Evolutionary conservation across 495 filamentous ascomycete genomes (phyloP).

Genomic region (Penicillium simplicissimum): DNA sequence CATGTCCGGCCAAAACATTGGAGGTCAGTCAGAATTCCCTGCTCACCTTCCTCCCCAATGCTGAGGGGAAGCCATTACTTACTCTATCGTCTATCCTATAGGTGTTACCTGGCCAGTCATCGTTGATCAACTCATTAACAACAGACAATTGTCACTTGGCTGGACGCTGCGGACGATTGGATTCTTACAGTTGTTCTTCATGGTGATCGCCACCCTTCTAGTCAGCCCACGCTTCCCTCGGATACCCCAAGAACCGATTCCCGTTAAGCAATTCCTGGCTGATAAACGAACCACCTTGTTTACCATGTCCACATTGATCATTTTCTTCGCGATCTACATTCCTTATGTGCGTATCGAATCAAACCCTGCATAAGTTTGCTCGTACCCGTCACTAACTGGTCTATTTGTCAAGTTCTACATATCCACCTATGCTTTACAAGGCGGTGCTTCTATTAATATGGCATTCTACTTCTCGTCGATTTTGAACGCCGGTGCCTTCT

Average conservation of each 20-base stretch:
- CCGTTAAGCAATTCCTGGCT: not conserved
- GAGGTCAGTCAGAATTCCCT: not conserved
- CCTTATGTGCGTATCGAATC: not conserved
- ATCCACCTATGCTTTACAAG: not conserved
- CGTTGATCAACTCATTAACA: not conserved
- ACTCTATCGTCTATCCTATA: not conserved
- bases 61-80: not conserved
- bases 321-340: not conserved
- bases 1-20: not conserved
- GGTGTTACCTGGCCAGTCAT: not conserved
- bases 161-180: not conserved
- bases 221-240: not conserved
- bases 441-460: not conserved
- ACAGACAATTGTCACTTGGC: not conserved
- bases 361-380: not conserved
- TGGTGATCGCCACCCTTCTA: not conserved
- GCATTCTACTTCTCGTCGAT: not conserved
- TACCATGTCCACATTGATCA: not conserved
- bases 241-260: not conserved
- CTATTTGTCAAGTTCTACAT: not conserved
- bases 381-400: not conserved
- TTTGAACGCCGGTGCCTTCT: not conserved
- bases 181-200: not conserved
- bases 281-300: not conserved
- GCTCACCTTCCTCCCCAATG: not conserved